Conservation (phyloP, 352 stramenopile genomes). For the Globisporangium echinulatum region DNA sequence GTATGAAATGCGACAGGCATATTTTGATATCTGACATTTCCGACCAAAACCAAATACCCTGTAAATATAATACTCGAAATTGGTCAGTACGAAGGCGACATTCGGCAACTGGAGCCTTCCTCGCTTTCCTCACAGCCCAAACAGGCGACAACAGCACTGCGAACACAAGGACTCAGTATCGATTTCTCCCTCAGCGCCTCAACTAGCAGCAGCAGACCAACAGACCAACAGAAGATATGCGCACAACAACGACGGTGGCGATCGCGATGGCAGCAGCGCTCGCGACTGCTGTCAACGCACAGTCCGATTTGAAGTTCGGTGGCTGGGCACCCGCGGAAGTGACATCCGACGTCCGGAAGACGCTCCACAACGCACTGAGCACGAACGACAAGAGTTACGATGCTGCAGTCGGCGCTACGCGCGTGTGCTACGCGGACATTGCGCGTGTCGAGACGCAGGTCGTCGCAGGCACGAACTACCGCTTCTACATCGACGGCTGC, state of each 20-base stretch:
- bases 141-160: too few species aligned
- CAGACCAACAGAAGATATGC: background rate
- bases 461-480: conserved; percentile 72
- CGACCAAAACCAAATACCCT: too few species aligned
- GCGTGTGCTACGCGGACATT: conserved; percentile 39
- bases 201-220: too few species aligned
- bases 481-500: conserved; percentile 61
- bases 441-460: conserved; percentile 28
- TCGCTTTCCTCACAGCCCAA: too few species aligned
- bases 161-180: too few species aligned
- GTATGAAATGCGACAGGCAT: too few species aligned
- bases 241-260: background rate
- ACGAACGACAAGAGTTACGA: conserved; percentile 15
- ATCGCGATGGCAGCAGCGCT: background rate
- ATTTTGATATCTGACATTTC: too few species aligned
- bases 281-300: background rate
- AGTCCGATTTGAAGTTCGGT: conserved; percentile 16
- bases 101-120: too few species aligned
- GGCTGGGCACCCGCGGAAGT: conserved; percentile 1
- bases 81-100: too few species aligned
- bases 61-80: too few species aligned
- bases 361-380: conserved; percentile 7
- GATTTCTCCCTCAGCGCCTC: too few species aligned
- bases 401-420: conserved; percentile 21
- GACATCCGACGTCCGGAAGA: conserved; percentile 1